Evolutionary conservation across 768 basidiomycete species (phyloP), one percentile per base, ranked within the genome.

Genomic region (Sistotremastrum niveocremeum): DNA sequence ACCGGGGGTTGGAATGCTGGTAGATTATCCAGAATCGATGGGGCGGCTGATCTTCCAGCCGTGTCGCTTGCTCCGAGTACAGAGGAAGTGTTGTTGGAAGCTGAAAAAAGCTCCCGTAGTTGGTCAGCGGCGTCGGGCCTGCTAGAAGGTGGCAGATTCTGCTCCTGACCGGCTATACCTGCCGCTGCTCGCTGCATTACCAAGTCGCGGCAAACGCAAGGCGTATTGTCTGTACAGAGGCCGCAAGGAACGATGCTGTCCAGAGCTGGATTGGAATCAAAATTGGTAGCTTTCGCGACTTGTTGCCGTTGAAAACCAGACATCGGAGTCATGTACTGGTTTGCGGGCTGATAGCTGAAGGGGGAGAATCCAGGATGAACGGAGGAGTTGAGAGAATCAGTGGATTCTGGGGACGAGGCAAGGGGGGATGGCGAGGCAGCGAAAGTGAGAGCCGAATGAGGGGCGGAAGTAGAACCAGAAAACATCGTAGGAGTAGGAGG

Each of bases 1-100:
- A 93, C 77, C 2, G 89, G 74, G 0, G 86, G 78, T 54, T 89
- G 82, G 59, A 83, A 89, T 7, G 78, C 72, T 35, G 86, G 83
- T 1, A 85, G 71, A 52, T 83, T 78, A 47, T 86, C 83, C 37
- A 86, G 69, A 46, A 84, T 81, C 43, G 79, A 85, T n/a, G 63
- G 49, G 47, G 47, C 28, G 51, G 52, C 39, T 20, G 42, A 8
- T 34, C 31, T 20, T 32, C 47, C 41, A 34, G 12, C 30, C 3
- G 35, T 9, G 8, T 46, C 44, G 10, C 41, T 11, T 31, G 48
- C 32, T 12, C 48, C 28, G 34, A 42, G 20, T 41, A 38, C 37
- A 38, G 44, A 41, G 46, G 31, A 38, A 47, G 42, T 11, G 52
- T 12, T 36, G 49, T 32, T 34, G 28, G 32, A 20, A 20, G 20